Evolutionary conservation across 805 yeast species (phyloP), one percentile per base, ranked within the genome.

Genomic region (Wickerhamomyces alni): DNA sequence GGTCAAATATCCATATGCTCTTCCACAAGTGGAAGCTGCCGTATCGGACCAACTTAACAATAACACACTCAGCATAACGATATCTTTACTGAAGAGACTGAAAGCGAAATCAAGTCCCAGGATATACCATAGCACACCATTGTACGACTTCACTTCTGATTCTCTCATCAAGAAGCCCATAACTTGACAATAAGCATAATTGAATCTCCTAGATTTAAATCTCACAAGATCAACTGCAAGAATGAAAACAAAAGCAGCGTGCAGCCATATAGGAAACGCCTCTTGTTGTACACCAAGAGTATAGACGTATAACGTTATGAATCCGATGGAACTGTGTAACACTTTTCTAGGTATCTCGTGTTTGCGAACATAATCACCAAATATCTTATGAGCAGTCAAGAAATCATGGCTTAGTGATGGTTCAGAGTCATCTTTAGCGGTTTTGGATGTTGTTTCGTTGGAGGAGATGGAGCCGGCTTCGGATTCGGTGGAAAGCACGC

Each of bases 41-140:
- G 98, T 87, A 57, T 93, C 99, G 5, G 95, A 88, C 98, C 98
- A 93, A 55, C 96, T 85, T 46, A 93, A 72, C 37, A 91, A 67
- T 47, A 88, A 69, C 3, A 88, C 78, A 17, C 95, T 70, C 66
- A 87, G 70, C 21, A 89, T 67, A 1, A 82, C 70, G 36, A 93
- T 80, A 54, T 93, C 99, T 62, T 87, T 87, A 12, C 91, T 80
- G 52, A 78, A 82, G 17, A 78, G 60, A 1, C 70, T 45, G 53
- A 88, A 85, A 9, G 88, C 87, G 46, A 87, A 64, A 19, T 77
- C 65, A 34, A 87, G 65, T 5, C 99, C 99, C 2, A 84, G 67
- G 29, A 88, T 65, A 58, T 87, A 93, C 84, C 88, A 93, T 37
- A 87, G 72, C 9, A 83, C 88, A 8, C 99, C 99, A 58, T 93